phyloP scores from a whole-genome alignment of 768 basidiomycete genomes.

The Pholiota conissans region DNA sequence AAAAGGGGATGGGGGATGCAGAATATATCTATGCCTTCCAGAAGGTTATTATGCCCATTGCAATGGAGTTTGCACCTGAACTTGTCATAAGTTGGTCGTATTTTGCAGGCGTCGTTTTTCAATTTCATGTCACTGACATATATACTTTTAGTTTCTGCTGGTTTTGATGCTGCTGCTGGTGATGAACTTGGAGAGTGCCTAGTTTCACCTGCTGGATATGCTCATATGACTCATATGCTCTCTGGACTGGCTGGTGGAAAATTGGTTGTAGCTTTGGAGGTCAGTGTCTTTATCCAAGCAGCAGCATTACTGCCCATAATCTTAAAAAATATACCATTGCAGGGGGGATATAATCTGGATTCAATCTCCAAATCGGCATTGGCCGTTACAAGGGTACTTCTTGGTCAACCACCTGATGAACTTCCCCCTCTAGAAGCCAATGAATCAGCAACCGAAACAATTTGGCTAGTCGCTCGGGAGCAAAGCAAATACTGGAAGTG shows the following conservation, averaged over 20 bases:
- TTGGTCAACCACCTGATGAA: slow-evolving; percentile 84
- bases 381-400: slow-evolving; percentile 84
- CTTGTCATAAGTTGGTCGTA: slow-evolving; percentile 84
- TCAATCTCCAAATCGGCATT: slow-evolving; percentile 86
- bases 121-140: background rate
- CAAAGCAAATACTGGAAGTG: slow-evolving; percentile 93
- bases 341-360: slow-evolving; percentile 96
- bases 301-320: background rate
- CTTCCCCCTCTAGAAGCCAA: slow-evolving; percentile 73
- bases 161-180: slow-evolving; percentile 94
- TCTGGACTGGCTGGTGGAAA: slow-evolving; percentile 84
- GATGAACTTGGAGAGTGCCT: slow-evolving; percentile 90
- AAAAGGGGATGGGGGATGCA: slow-evolving; percentile 84
- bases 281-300: slow-evolving; percentile 33
- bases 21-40: slow-evolving; percentile 98
- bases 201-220: slow-evolving; percentile 91
- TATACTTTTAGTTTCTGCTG: slow-evolving; percentile 91
- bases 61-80: slow-evolving; percentile 94
- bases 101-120: background rate
- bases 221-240: slow-evolving; percentile 99
- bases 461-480: slow-evolving; percentile 83
- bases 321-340: slow-evolving; percentile 1
- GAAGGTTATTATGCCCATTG: slow-evolving; percentile 94
- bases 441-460: slow-evolving; percentile 83
- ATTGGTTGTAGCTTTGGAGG: slow-evolving; percentile 93